Evolutionary conservation across 345 rosid genomes (phyloP).

Genomic region (Citrus mangshanensis): DNA sequence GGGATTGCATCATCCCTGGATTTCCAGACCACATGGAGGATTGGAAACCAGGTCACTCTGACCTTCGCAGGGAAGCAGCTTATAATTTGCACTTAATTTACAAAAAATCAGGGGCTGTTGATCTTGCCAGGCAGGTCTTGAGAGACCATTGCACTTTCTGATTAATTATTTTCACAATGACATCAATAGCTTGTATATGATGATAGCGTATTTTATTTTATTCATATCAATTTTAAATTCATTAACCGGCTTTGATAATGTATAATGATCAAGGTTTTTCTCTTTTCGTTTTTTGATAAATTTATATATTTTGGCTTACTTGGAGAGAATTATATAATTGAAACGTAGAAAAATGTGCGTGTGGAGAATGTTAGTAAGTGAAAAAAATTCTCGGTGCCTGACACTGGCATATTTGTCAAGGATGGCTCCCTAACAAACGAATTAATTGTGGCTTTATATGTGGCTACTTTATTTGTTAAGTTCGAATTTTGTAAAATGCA

Average conservation of each 20-base stretch:
- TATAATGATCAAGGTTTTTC: neutral
- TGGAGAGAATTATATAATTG: neutral
- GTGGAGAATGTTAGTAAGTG: neutral
- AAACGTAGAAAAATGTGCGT: neutral
- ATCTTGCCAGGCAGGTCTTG: constrained; percentile 73
- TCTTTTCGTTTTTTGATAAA: neutral
- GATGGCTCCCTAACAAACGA: too few relatives aligned
- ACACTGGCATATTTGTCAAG: too few relatives aligned
- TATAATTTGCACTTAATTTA: constrained; percentile 67
- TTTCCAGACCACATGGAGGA: constrained; percentile 30
- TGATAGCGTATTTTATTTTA: too few relatives aligned
- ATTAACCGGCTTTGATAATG: neutral
- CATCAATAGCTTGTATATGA: neutral
- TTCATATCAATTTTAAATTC: neutral
- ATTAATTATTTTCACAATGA: neutral
- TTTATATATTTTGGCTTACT: neutral
- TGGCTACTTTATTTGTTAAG: too few relatives aligned
- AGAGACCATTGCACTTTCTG: constrained; percentile 54
- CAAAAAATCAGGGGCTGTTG: constrained; percentile 59
- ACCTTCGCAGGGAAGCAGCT: constrained; percentile 71
- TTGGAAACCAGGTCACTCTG: constrained; percentile 45
- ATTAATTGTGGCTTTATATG: too few relatives aligned
- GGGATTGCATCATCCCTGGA: constrained; percentile 42
- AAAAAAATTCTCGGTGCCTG: too few relatives aligned
- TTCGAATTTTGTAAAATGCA: too few relatives aligned